These are phyloP conservation scores for Ensete ventricosum DNA, from an alignment of 176 grass and related monocot genomes.

Conservation along the genomic window DNA sequence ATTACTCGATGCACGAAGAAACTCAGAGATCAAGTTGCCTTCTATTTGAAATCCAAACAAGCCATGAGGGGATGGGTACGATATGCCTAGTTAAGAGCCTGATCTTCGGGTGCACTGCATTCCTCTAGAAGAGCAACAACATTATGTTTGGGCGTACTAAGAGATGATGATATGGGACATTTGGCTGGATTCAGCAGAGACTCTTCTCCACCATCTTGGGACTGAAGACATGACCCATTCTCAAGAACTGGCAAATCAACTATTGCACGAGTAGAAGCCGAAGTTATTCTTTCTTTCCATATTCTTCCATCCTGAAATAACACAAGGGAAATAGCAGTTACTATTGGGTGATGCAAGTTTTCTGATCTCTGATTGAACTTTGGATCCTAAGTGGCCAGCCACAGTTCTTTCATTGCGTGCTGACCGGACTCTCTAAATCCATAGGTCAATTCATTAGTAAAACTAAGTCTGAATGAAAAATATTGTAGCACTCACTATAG, in stretches of 20 bases:
- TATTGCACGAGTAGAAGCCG: constrained; percentile 34
- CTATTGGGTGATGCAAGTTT: not conserved
- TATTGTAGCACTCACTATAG: no score
- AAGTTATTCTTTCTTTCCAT: constrained; percentile 89
- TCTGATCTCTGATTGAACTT: not conserved
- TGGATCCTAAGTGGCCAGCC: not conserved
- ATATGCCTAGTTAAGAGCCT: not conserved
- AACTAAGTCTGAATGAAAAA: no score
- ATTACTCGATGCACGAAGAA: no score
- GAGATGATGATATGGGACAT: constrained; percentile 62
- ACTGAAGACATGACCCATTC: constrained; percentile 59
- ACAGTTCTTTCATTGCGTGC: not conserved
- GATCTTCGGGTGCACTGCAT: constrained; percentile 29
- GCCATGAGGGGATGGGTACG: not conserved
- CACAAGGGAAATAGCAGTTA: not conserved
- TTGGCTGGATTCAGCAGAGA: constrained; percentile 29
- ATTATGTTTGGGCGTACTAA: constrained; percentile 68
- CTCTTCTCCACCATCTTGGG: constrained; percentile 42
- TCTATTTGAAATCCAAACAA: not conserved
- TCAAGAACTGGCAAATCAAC: constrained; percentile 61
- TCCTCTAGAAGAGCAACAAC: constrained; percentile 76
- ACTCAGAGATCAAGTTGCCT: no score
- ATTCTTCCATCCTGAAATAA: constrained; percentile 75
- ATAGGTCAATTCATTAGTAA: no score
- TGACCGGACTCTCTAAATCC: no score